Evolutionary conservation across 1,139 yeast species (phyloP).

Genomic region (Blastobotrys illinoisensis): DNA sequence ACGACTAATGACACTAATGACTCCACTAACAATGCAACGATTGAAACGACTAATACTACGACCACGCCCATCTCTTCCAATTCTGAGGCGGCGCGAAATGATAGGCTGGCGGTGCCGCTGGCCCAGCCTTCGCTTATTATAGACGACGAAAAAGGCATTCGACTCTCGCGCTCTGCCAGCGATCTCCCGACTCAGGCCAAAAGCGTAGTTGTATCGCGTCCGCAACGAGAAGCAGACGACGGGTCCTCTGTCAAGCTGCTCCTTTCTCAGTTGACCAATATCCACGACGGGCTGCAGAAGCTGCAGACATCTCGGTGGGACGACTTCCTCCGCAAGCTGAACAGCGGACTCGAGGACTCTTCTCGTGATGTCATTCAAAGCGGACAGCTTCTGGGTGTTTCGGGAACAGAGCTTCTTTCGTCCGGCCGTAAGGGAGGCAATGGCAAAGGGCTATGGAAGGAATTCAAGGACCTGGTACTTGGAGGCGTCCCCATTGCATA

Average conservation of each 20-base stretch:
- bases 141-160: conserved; percentile 5
- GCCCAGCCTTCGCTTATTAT: neutral
- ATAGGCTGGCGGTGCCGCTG: conserved; percentile 1
- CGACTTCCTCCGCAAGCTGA: conserved; percentile 30
- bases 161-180: conserved; percentile 5
- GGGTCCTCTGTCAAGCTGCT: conserved; percentile 27
- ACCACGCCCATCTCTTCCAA: neutral
- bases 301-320: conserved; percentile 34
- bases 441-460: conserved; percentile 28
- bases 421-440: conserved; percentile 15
- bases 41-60: neutral
- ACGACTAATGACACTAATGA: neutral
- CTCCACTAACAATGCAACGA: neutral
- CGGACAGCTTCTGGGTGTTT: conserved; percentile 40
- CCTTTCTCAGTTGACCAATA: conserved; percentile 30
- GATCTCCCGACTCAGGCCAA: conserved; percentile 1
- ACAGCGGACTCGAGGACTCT: conserved; percentile 10
- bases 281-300: conserved; percentile 31
- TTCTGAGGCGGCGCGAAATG: neutral
- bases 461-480: conserved; percentile 38
- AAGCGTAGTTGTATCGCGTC: conserved; percentile 1
- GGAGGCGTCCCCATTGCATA: conserved; percentile 47
- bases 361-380: conserved; percentile 20
- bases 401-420: conserved; percentile 31
- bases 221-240: neutral